Base-by-base conservation (phyloP, 106 monocot genomes). In the Cymbidium sinense region DNA sequence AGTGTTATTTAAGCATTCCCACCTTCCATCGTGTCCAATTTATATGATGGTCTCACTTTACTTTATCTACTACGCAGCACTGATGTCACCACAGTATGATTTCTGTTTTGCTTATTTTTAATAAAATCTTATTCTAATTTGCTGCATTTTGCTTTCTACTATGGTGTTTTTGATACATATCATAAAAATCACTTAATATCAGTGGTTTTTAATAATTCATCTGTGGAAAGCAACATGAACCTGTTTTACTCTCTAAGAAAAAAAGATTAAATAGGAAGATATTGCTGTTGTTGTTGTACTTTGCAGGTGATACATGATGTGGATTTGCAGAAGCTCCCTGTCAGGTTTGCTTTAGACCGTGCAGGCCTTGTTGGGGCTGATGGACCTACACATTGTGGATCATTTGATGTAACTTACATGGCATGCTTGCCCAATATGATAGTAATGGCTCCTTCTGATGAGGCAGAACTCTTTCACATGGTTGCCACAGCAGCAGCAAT, bases 361-460 rank as follows among this genome's bases (percentile, higher is more conserved):
- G 96, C 96, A 10, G 96, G 96, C 15, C 89, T 96, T 23, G 93
- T 93, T 10, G 96, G 96, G 50, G 96, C 96, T 28, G 96, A 96
- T 77, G 96, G 96, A 5, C 96, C 96, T 1, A 96, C 96, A 2
- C 96, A 96, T 69, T 89, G 75, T 64, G 96, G 96, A 23, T 82
- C 96, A 27, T 96, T 96, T 39, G 96, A 96, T 75, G 93, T 96
- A 65, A 91, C 96, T 0, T 96, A 89, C 85, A 93, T 96, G 96
- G 96, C 96, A 25, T 96, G 96, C 65, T 76, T 96, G 50, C 96
- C 96, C 1, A 93, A 93, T 79, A 96, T 96, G 96, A 85, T 96
- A 2, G 93, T 96, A 76, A 96, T 96, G 96, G 96, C 96, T 62
- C 96, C 96, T 75, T 87, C 96, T 1, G 89, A 96, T 37, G 96